Conservation (phyloP, 1,284 basidiomycete species). For the Ustilago hordei region DNA sequence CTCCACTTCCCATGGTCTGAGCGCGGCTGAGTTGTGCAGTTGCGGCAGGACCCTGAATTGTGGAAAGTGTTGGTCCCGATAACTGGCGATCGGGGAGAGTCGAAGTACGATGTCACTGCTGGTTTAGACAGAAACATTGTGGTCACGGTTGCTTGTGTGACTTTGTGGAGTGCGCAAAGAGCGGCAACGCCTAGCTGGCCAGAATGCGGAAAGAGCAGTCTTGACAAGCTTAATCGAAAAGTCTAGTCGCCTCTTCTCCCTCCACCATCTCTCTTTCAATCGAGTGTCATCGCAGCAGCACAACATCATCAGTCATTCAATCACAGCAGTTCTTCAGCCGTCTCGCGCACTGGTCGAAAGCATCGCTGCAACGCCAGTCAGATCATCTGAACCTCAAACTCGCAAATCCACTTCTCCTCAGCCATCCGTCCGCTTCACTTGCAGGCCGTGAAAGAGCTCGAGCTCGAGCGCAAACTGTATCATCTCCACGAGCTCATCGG, state of each 20-base stretch:
- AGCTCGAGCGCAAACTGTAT: too few species aligned
- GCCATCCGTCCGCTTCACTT: background rate
- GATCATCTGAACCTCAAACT: background rate
- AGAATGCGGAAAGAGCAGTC: background rate
- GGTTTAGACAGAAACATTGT: too few species aligned
- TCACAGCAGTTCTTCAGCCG: background rate
- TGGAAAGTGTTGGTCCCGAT: too few species aligned
- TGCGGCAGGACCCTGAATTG: conserved; percentile 36
- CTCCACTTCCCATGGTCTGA: conserved; percentile 19
- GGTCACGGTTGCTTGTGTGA: background rate
- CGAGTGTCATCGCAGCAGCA: background rate
- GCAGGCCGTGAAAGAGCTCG: too few species aligned
- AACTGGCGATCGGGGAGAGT: too few species aligned
- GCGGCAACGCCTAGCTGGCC: background rate
- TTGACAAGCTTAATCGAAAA: background rate
- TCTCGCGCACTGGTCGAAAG: background rate
- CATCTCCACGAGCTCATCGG: too few species aligned
- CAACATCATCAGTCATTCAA: background rate
- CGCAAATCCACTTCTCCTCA: background rate
- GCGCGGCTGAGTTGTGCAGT: conserved; percentile 13
- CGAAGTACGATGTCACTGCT: too few species aligned
- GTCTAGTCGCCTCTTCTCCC: background rate
- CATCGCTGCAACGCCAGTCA: background rate
- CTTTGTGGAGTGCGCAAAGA: background rate
- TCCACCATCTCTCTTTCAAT: background rate